Percentiles rank a stretch among this genome's conserved stretches.
phyloP scores from a whole-genome alignment of 2,329 filamentous ascomycete species.

The Aspergillus fijiensis region DNA sequence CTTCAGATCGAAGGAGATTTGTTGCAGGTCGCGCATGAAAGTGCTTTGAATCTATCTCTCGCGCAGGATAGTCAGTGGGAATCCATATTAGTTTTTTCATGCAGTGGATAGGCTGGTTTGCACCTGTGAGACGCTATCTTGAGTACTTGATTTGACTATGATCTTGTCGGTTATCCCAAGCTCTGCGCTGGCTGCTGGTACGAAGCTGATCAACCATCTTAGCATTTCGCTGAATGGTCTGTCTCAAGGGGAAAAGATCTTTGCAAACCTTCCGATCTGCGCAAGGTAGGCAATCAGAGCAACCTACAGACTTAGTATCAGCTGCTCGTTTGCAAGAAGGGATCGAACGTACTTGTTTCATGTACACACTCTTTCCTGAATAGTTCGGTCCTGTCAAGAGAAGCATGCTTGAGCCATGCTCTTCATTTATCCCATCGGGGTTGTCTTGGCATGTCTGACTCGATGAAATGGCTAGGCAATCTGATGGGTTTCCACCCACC shows the following conservation, averaged over 20 bases:
- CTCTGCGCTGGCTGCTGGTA: slow-evolving; percentile 72
- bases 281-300: slow-evolving; percentile 89
- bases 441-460: neutral
- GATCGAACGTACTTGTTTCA: slow-evolving; percentile 66
- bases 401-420: slow-evolving; percentile 62
- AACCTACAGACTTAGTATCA: slow-evolving; percentile 44
- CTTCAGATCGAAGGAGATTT: slow-evolving; percentile 74
- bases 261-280: slow-evolving; percentile 67
- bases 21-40: slow-evolving; percentile 82
- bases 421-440: slow-evolving; percentile 1
- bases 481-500: slow-evolving; percentile 52
- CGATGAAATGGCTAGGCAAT: neutral
- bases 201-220: slow-evolving; percentile 59
- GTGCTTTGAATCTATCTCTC: slow-evolving; percentile 56
- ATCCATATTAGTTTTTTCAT: neutral
- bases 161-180: slow-evolving; percentile 93
- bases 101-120: neutral
- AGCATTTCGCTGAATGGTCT: slow-evolving; percentile 2
- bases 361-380: slow-evolving; percentile 92
- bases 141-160: slow-evolving; percentile 77
- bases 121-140: slow-evolving; percentile 63
- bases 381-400: slow-evolving; percentile 92
- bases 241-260: neutral
- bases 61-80: neutral
- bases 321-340: neutral